Conservation (phyloP, 2,329 filamentous ascomycete genomes). For the Microdochium nivale region DNA sequence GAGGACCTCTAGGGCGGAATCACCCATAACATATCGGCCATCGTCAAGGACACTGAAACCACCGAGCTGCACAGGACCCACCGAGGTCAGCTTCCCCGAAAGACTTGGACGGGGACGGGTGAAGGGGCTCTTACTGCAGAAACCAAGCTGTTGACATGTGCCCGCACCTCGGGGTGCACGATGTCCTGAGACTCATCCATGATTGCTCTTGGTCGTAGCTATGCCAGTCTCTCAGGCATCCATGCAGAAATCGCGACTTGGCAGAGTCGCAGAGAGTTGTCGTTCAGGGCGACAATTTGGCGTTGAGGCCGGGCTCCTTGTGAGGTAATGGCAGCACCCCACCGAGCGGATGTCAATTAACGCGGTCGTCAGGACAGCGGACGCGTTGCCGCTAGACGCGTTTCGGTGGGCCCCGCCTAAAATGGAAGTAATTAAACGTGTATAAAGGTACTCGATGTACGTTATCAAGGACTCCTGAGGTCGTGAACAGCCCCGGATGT, state of each 20-base stretch:
- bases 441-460: not conserved
- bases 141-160: constrained; percentile 87
- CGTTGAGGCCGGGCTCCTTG: not conserved
- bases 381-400: not conserved
- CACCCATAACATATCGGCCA: constrained; percentile 79
- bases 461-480: no score
- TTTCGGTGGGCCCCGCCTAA: not conserved
- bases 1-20: constrained; percentile 84
- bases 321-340: not conserved
- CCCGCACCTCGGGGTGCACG: constrained; percentile 86
- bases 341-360: not conserved
- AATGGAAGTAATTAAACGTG: not conserved
- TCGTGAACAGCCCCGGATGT: no score
- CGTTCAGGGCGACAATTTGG: not conserved
- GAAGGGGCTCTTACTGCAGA: constrained; percentile 65
- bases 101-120: not conserved
- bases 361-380: not conserved
- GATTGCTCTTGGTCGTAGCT: constrained; percentile 15
- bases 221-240: not conserved
- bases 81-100: not conserved
- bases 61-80: constrained; percentile 54
- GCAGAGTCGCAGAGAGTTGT: no score
- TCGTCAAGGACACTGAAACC: constrained; percentile 72
- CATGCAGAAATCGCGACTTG: not conserved
- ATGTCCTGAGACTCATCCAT: constrained; percentile 53